Evolutionary conservation across 2,329 filamentous ascomycete species (phyloP).

Genomic region (Fusarium hostae): DNA sequence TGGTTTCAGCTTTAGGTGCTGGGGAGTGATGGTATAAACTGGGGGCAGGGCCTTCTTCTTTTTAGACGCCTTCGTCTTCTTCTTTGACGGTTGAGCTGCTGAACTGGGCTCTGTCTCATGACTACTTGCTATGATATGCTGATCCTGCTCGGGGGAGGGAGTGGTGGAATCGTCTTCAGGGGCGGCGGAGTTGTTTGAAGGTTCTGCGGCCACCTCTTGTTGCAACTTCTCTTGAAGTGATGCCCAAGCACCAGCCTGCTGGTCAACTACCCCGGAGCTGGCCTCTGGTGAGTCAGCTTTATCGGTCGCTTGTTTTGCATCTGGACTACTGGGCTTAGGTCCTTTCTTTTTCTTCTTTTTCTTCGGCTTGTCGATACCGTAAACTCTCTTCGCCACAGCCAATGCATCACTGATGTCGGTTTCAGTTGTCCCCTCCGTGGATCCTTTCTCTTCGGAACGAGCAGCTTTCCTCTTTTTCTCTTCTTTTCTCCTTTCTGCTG

Average conservation of each 20-base stretch:
- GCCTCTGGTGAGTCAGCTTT: background rate
- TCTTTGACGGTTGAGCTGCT: background rate
- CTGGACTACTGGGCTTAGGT: background rate
- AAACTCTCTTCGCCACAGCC: constrained; percentile 41
- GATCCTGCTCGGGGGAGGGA: background rate
- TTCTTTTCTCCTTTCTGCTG: background rate
- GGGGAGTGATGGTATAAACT: constrained; percentile 47
- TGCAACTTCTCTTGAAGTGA: constrained; percentile 46
- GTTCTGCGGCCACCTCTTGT: constrained; percentile 1
- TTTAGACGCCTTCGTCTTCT: background rate
- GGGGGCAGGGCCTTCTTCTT: constrained; percentile 17
- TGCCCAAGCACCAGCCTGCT: constrained; percentile 41
- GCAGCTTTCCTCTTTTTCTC: background rate
- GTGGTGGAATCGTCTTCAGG: background rate
- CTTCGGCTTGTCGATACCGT: constrained; percentile 28
- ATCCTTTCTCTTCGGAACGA: background rate
- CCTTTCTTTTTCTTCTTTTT: constrained; percentile 7
- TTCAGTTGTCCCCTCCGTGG: constrained; percentile 4
- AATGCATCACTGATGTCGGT: constrained; percentile 36
- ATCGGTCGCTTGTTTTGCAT: background rate
- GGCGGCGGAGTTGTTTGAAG: background rate
- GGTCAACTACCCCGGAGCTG: background rate
- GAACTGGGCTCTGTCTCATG: background rate
- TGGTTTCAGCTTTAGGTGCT: constrained; percentile 43
- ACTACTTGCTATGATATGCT: background rate